Evolutionary conservation across 2,329 filamentous ascomycete species (phyloP), one percentile per base, ranked within the genome.

Genomic region (Ophiostoma australiae): DNA sequence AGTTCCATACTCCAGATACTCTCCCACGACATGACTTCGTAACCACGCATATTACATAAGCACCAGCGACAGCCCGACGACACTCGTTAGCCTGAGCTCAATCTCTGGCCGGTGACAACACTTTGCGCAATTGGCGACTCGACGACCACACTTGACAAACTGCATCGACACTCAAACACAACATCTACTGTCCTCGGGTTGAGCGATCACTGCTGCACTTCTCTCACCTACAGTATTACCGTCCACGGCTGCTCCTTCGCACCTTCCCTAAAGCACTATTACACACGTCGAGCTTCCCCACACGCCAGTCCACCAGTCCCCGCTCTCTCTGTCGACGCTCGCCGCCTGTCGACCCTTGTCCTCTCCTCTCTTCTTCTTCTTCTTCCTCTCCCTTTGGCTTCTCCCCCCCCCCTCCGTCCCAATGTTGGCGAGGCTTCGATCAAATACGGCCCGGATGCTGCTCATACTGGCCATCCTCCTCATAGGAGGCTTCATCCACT

Each of bases 401-500:
- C 39, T 27, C 35, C 20, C 23, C 31, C 15, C 7, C 35, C 48
- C 61, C 17, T 15, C 31, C 71, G 63, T n/a, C 70, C 48, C 17
- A 31, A 71, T 71, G 71, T 70, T 68, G 67, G 67, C 65, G 58
- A 11, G 69, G 39, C 67, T 72, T 68, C 70, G 71, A 48, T 72
- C 70, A 66, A 77, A 75, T 55, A 73, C 73, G 6, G 72, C 72
- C 55, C 72, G 72, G 27, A 81, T 82, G 78, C 76, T 84, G 58
- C 70, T 84, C 37, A 72, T 82, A 70, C 68, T 82, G 55, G 75
- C 73, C 27, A 70, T 80, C 70, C 74, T 82, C 68, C 68, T 83
- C 23, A 72, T 80, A 17, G 80, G 80, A 44, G 78, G 78, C 71
- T 78, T 81, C 65, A 75, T 83, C 73, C 75, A 81, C 72, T 83